Evolutionary conservation across 2,329 filamentous ascomycete species (phyloP), one percentile per base, ranked within the genome.

Genomic region (Talaromyces islandicus): DNA sequence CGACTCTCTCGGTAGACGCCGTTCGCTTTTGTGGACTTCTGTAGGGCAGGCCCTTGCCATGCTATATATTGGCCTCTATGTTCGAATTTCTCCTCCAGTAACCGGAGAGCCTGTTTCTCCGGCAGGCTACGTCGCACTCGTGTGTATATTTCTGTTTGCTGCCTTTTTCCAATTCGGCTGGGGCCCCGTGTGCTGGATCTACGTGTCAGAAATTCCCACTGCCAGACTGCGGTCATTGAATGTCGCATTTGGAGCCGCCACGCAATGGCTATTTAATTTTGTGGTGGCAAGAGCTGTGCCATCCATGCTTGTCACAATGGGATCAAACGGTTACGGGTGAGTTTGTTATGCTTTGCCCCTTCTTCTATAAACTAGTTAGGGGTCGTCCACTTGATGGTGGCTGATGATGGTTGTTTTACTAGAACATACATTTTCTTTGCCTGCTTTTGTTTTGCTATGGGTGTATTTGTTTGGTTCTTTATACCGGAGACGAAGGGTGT

Each of bases 181-280:
- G 87, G 87, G 87, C 1, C 85, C 85, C 0, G 84, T 84, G 24
- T 87, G 85, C 72, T 89, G 87, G 87, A 87, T 89, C 65, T 84
- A 89, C 65, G 83, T 88, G 1, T 82, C 81, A 32, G 87, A 90
- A 69, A 89, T 90, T 59, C 87, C 87, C 0, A 85, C 85, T 1
- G 83, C 85, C 0, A 79, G 86, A 41, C 78, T 90, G 4, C 78
- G 88, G 55, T 83, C 82, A 30, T 75, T 86, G 65, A 88, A 88
- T 65, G 86, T 90, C 1, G 83, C 86, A 2, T 77, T 90, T 29
- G 87, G 81, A 0, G 86, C 87, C 0, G 85, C 83, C 0, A 88
- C 84, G 0, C 86, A 90, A 66, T 89, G 87, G 87, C 73, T 90
- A 3, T 89, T 89, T 73, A 90, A 90, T 68, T 88, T 90, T 57